Evolutionary conservation across 2,329 filamentous ascomycete species (phyloP), one percentile per base, ranked within the genome.

Genomic region (Talaromyces sp.): DNA sequence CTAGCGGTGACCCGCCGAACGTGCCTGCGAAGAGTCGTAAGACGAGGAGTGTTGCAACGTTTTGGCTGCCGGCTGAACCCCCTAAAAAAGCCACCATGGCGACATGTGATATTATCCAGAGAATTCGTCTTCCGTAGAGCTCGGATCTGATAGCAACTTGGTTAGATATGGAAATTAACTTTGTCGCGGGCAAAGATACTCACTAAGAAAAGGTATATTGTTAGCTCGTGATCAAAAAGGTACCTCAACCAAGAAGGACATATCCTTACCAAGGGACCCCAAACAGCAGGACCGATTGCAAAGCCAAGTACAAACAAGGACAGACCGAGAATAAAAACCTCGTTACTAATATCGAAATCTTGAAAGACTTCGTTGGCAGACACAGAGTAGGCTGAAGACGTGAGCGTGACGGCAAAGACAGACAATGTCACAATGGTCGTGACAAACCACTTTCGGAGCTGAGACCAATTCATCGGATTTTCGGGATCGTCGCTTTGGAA

Each of bases 91-190:
- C 81, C 1, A 82, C 81, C 64, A 88, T 79, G 2, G 77, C 75
- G 34, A 80, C 69, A 68, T 86, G 87, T 0, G 83, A 86, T 64
- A 80, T 72, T 64, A 84, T 78, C 72, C 87, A 89, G 28, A 88
- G 78, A 51, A 81, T 73, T 67, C 87, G 81, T 56, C 61, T 27
- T 42, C 61, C 61, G 10, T 62, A 62, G 5, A 62, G 42, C 42
- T 62, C 61, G 6, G 61, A 62, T 56, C 60, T 61, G 54, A 27
- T 18, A 1, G 9, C 1, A 8, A 31, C 8, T 10, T n/a, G 4
- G 9, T 16, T 34, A 23, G 31, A 14, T n/a, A 34, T 61, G 23
- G 56, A 44, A 10, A n/a, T n/a, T 10, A 44, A 30, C 12, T 58
- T 23, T 16, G 14, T 12, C 14, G 10, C 6, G 31, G 16, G 2